phyloP scores from a whole-genome alignment of 768 basidiomycete genomes.

The Amanita thiersii region DNA sequence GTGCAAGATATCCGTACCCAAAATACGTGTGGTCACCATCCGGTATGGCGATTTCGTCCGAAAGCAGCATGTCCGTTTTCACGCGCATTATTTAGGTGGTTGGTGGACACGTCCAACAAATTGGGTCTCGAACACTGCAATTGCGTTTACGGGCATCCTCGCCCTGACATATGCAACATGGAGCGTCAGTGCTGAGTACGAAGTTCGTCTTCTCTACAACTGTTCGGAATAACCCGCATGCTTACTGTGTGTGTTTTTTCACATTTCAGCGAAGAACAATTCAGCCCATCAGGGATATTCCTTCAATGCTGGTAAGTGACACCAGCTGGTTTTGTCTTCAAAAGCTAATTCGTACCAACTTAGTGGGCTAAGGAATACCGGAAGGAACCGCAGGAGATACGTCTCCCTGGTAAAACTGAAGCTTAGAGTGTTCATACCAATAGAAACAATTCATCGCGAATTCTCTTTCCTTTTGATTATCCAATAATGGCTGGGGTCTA shows the following conservation, averaged over 20 bases:
- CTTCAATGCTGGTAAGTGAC: conserved; percentile 72
- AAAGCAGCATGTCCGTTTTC: conserved; percentile 11
- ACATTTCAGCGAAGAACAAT: conserved; percentile 42
- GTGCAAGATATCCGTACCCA: conserved; percentile 84
- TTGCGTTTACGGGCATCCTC: conserved; percentile 62
- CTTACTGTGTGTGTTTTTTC: conserved; percentile 2
- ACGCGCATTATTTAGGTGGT: conserved; percentile 49
- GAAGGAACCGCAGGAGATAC: too few species aligned
- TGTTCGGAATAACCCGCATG: not conserved
- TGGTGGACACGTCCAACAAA: conserved; percentile 93
- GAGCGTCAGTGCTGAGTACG: conserved; percentile 67
- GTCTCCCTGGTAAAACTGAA: too few species aligned
- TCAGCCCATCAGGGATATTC: conserved; percentile 63
- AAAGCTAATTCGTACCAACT: not conserved
- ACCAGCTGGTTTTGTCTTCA: not conserved
- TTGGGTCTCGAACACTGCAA: conserved; percentile 81
- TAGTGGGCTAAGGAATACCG: conserved; percentile 30
- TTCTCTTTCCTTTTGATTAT: too few species aligned
- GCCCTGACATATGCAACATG: conserved; percentile 58
- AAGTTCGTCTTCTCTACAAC: conserved; percentile 42
- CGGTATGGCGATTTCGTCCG: conserved; percentile 36
- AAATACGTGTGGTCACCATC: conserved; percentile 95
- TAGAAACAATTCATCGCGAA: too few species aligned
- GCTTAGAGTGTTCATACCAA: too few species aligned
- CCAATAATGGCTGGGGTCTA: too few species aligned